Percentiles rank a stretch among this genome's conserved stretches.
These are phyloP conservation scores for Arxiozyma heterogenica DNA, from an alignment of 1,139 yeast genomes.

Conservation along the genomic window DNA sequence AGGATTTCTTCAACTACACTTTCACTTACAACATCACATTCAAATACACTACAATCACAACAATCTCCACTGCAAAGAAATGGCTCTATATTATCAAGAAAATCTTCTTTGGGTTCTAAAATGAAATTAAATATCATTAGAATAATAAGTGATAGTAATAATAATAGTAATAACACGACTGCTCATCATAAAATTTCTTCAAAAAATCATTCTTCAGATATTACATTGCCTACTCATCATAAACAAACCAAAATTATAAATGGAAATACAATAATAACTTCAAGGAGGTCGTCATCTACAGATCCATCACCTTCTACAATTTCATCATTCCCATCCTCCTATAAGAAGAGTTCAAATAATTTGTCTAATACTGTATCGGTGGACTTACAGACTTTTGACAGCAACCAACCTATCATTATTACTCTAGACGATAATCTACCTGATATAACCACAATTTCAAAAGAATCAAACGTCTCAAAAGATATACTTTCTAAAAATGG, in stretches of 20 bases:
- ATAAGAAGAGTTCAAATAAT: not conserved
- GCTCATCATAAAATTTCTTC: not conserved
- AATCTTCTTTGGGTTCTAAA: slow-evolving; percentile 23
- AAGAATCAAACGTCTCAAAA: slow-evolving; percentile 2
- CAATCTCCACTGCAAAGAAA: slow-evolving; percentile 5
- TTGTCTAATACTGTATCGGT: not conserved
- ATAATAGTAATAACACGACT: not conserved
- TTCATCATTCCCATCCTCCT: not conserved
- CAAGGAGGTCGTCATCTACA: not conserved
- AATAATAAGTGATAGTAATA: slow-evolving; percentile 19
- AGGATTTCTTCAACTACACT: not conserved
- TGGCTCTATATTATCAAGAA: slow-evolving; percentile 8
- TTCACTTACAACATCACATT: not conserved
- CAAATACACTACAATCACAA: not conserved
- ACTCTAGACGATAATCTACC: not conserved
- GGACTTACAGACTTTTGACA: not conserved
- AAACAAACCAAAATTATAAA: not conserved
- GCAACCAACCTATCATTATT: slow-evolving; percentile 8
- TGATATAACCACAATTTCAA: slow-evolving; percentile 1
- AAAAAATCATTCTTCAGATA: not conserved
- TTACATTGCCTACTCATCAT: not conserved
- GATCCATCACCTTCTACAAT: slow-evolving; percentile 1
- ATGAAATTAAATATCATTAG: slow-evolving; percentile 24
- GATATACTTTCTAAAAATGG: not conserved
- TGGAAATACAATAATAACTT: not conserved